A percentile compares a stretch with the other conserved stretches of the same genome.
Conservation (phyloP, 441 rosid species). For the Populus hybrid region DNA sequence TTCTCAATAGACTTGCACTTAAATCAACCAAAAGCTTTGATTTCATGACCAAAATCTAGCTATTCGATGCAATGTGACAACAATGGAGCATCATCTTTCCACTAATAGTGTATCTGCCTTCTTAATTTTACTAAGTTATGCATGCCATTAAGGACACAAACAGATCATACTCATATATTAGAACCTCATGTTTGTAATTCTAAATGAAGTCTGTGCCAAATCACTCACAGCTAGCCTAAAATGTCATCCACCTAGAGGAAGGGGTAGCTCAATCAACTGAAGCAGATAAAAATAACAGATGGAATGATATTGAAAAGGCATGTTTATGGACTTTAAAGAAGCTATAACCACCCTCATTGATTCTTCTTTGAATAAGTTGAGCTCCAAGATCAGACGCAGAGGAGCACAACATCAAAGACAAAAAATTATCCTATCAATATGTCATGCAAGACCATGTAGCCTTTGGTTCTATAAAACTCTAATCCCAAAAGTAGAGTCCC, state of each 20-base stretch:
- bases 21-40: not conserved
- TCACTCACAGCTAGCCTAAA: not conserved
- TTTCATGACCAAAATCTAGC: not conserved
- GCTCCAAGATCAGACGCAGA: not conserved
- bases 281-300: not conserved
- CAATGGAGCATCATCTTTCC: not conserved
- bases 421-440: not conserved
- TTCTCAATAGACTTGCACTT: not conserved
- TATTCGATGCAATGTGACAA: not conserved
- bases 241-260: not conserved
- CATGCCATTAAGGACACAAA: not conserved
- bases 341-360: not conserved
- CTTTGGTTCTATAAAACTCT: not conserved
- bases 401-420: not conserved
- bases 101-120: not conserved
- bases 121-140: not conserved
- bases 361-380: not conserved
- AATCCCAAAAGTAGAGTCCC: not conserved
- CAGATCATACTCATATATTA: not conserved
- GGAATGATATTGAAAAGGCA: not conserved
- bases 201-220: not conserved
- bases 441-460: not conserved
- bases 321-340: not conserved
- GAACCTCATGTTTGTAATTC: not conserved
- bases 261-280: not conserved